These are phyloP conservation scores for Starmera stellimalicola DNA, from an alignment of 1,139 yeast genomes.

Conservation along the genomic window DNA sequence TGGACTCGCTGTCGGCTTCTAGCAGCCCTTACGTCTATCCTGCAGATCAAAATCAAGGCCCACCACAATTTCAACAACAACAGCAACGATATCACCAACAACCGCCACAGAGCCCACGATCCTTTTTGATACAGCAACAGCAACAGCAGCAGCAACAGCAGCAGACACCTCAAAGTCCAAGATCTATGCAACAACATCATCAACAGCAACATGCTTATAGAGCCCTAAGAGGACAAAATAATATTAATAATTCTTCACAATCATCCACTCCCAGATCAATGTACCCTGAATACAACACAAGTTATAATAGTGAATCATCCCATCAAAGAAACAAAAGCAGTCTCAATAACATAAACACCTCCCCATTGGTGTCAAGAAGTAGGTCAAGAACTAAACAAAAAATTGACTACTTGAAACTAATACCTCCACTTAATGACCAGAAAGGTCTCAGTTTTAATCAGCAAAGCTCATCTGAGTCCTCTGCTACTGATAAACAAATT, in stretches of 20 bases:
- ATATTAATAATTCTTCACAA: neutral
- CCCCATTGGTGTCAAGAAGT: slow-evolving; percentile 6
- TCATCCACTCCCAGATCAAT: neutral
- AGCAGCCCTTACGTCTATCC: neutral
- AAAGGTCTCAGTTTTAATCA: neutral
- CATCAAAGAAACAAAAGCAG: neutral
- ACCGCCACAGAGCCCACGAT: neutral
- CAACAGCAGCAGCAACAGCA: neutral
- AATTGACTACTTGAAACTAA: slow-evolving; percentile 12
- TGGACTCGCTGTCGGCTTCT: neutral
- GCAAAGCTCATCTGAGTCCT: neutral
- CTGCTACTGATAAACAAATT: neutral
- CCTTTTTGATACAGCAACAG: too few species aligned
- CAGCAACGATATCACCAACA: neutral
- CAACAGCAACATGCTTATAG: slow-evolving; percentile 1
- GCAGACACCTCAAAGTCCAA: neutral
- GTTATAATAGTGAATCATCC: neutral
- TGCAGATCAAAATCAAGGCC: neutral
- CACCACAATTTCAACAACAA: neutral
- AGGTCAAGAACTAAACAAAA: slow-evolving; percentile 3
- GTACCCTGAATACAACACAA: neutral
- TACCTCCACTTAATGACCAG: slow-evolving; percentile 15
- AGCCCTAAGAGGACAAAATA: neutral
- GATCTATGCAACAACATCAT: neutral
- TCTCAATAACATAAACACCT: neutral